Percentiles rank a stretch among this genome's conserved stretches.
Evolutionary conservation across 768 basidiomycete genomes (phyloP).

Genomic region (Hortiboletus flavorubellus): DNA sequence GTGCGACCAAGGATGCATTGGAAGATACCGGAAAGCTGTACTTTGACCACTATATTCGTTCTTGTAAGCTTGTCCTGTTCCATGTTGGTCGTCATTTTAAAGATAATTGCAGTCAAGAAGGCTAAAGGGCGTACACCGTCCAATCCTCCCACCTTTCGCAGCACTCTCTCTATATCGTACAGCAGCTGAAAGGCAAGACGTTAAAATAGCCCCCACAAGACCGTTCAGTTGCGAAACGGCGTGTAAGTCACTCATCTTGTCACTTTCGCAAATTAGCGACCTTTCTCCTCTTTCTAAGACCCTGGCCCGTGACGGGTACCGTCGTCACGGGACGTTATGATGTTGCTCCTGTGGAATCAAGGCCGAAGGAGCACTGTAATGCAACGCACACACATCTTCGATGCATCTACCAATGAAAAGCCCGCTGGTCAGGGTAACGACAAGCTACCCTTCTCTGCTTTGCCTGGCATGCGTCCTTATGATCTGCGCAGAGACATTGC

Average conservation of each 20-base stretch:
- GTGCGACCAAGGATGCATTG: background rate
- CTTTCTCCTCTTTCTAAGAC: background rate
- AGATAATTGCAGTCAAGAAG: background rate
- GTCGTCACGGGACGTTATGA: background rate
- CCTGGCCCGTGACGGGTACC: background rate
- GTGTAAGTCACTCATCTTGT: background rate
- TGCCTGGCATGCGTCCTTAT: background rate
- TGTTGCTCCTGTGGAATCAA: background rate
- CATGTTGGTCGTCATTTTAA: background rate
- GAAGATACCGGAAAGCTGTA: background rate
- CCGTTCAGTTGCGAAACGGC: background rate
- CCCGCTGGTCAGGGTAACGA: background rate
- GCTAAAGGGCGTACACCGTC: background rate
- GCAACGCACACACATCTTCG: background rate
- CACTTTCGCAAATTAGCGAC: background rate
- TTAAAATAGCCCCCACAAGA: background rate
- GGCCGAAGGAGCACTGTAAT: background rate
- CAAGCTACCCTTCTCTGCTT: background rate
- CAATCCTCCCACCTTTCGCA: background rate
- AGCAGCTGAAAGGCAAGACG: background rate
- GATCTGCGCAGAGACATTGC: background rate
- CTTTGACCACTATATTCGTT: background rate
- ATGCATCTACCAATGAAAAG: background rate
- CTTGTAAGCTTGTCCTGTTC: background rate
- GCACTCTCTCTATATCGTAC: background rate